phyloP scores from a whole-genome alignment of 2,329 filamentous ascomycete species.

The Diaporthe caulivora region DNA sequence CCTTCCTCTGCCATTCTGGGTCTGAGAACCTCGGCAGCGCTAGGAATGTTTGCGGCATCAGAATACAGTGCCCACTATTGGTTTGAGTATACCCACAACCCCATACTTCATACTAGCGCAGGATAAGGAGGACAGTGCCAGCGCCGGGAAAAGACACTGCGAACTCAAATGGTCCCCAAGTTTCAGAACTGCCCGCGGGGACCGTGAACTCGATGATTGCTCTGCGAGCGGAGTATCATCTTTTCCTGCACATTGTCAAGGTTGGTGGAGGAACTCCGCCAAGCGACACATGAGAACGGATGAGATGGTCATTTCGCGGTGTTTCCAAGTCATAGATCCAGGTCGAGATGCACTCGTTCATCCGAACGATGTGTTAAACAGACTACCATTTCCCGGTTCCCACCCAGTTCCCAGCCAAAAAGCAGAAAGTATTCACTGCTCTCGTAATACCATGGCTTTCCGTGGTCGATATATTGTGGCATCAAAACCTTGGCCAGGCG shows the following conservation, averaged over 20 bases:
- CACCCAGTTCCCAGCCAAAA: background rate
- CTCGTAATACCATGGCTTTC: background rate
- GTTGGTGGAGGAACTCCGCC: background rate
- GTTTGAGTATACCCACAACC: conserved; percentile 15
- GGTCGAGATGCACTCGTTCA: background rate
- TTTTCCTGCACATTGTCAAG: background rate
- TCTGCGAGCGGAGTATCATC: background rate
- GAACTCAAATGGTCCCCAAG: background rate
- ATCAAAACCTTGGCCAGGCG: background rate
- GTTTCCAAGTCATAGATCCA: background rate
- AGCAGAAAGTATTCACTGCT: background rate
- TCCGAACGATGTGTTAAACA: background rate
- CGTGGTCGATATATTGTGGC: background rate
- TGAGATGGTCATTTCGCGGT: background rate
- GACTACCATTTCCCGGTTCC: background rate
- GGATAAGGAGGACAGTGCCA: background rate
- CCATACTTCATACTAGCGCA: conserved; percentile 20
- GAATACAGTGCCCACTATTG: conserved; percentile 7
- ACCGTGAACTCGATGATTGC: background rate
- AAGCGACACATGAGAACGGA: background rate
- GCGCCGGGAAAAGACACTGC: background rate
- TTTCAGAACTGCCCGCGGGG: background rate
- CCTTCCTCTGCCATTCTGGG: background rate
- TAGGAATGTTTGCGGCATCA: conserved; percentile 7
- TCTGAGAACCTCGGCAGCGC: conserved; percentile 10